Base-by-base conservation (phyloP, 208 protist genomes). In the Phytomonas francai region DNA sequence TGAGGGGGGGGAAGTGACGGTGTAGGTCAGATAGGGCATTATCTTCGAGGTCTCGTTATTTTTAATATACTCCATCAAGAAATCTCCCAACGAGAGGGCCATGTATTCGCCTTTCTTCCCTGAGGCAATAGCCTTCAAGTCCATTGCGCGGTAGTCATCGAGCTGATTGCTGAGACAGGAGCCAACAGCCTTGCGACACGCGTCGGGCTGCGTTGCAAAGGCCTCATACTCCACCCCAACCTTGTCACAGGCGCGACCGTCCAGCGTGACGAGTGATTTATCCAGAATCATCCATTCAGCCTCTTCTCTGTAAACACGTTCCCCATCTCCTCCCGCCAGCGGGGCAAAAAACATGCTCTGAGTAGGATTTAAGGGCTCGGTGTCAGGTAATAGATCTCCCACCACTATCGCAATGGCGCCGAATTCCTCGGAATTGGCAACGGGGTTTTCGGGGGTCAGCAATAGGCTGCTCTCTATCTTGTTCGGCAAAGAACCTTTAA, bases 191-290 rank as follows among this genome's bases (percentile, higher is more conserved):
- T 88, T 49, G 27, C 68, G 62, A 77, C 93, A 97, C 56, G 63
- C 59, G 58, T 88, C 87, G 32, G 83, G 82, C 63, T 96, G 87
- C 45, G 74, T 80, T 0, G 72, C 65, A 60, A 95, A 95, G n/a
- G 83, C 91, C 69, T 92, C 87, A 77, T 93, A 95, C 12, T 84
- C 92, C 22, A 96, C 88, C 29, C 93, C 93, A 1, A 97, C 77
- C 66, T 94, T 94, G 74, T 97, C 84, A 76, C 93, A 97, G 36
- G 86, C 80, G 12, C 73, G 71, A 11, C 93, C 93, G 45, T 92
- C 68, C 32, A 89, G 22, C 1, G 80, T 91, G 61, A 95, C 89
- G 31, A 81, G 70, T 16, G 67, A 79, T 3, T 45, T 81, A 59
- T 87, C 68, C 28, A 95, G 59, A 51, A 97, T 51, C 59, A 96